Percentiles rank a stretch among this genome's conserved stretches.
phyloP scores from a whole-genome alignment of 192 early-diverging fungal species.

The Piromyces sp. region DNA sequence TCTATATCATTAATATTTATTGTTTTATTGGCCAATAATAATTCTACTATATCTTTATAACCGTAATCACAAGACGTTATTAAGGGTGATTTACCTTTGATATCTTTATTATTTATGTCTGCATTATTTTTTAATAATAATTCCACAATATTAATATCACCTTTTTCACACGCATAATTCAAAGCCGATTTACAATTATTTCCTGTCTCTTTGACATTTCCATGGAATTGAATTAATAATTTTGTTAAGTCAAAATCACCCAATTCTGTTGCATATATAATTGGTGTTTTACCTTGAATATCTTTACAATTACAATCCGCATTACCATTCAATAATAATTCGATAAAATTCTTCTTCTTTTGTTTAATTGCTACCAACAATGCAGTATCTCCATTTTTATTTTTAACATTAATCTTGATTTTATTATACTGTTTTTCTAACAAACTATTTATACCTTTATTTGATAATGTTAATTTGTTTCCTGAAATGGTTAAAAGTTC shows the following conservation, averaged over 20 bases:
- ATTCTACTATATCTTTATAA: not conserved
- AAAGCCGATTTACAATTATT: not conserved
- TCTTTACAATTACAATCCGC: not conserved
- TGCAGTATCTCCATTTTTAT: not conserved
- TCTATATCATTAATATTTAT: not conserved
- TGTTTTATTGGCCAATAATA: not conserved
- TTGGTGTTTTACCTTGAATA: not conserved
- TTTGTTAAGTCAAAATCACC: not conserved
- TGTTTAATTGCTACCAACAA: not conserved
- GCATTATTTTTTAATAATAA: not conserved
- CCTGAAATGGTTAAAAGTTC: not conserved
- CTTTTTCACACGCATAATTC: not conserved
- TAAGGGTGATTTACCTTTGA: not conserved
- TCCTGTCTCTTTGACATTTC: not conserved
- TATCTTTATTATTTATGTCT: not conserved
- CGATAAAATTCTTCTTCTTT: not conserved
- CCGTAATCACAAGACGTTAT: not conserved
- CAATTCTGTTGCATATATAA: not conserved
- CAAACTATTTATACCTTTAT: not conserved
- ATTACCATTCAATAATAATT: not conserved
- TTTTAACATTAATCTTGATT: not conserved
- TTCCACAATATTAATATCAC: not conserved
- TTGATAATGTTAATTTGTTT: not conserved
- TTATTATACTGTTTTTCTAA: not conserved
- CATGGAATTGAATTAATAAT: not conserved